phyloP scores from a whole-genome alignment of 805 yeast species.

The Tetrapisispora iriomotensis region DNA sequence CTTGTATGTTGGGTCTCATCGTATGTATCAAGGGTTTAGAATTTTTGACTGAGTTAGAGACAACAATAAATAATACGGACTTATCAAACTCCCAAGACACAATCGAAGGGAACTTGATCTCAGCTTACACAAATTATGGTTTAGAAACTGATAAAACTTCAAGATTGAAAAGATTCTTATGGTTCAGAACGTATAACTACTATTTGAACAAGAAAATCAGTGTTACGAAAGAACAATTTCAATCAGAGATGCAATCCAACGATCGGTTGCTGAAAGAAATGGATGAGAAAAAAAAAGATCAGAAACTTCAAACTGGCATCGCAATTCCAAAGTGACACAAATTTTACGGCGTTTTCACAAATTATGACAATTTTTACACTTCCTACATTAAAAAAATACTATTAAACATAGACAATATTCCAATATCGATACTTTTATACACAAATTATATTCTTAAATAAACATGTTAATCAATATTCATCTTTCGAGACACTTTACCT shows the following conservation, averaged over 20 bases:
- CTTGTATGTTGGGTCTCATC: constrained; percentile 31
- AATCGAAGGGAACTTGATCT: constrained; percentile 32
- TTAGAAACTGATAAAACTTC: constrained; percentile 40
- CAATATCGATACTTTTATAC: no score
- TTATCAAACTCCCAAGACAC: constrained; percentile 26
- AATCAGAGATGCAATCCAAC: constrained; percentile 44
- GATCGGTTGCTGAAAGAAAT: constrained; percentile 62
- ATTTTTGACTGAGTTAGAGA: constrained; percentile 32
- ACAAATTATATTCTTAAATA: no score
- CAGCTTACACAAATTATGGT: constrained; percentile 43
- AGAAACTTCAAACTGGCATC: no score
- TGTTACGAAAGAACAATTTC: constrained; percentile 24
- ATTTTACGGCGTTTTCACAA: no score
- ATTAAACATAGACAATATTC: no score
- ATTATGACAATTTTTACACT: no score
- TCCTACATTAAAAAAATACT: no score
- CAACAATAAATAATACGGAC: constrained; percentile 22
- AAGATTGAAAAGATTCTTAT: constrained; percentile 46
- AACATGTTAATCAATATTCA: no score
- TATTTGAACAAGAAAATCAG: constrained; percentile 10
- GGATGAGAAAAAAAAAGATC: constrained; percentile 6
- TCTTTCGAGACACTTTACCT: no score
- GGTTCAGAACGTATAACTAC: constrained; percentile 38
- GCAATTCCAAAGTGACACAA: no score
- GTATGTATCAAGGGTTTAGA: constrained; percentile 35